Conservation (phyloP, 2,329 filamentous ascomycete species). For the Celoporthe dispersa region DNA sequence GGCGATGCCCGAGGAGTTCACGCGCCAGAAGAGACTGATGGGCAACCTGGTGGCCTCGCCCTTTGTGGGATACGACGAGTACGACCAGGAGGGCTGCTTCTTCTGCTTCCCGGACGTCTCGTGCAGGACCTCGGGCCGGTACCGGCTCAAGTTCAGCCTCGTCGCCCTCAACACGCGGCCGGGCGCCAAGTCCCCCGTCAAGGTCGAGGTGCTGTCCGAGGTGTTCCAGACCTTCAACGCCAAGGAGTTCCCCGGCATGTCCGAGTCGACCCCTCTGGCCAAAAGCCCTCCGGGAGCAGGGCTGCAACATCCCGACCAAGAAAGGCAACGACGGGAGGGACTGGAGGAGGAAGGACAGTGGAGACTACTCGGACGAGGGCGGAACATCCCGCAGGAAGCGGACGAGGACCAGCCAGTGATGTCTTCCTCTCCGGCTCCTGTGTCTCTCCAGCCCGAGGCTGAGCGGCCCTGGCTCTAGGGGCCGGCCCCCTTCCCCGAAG, state of each 20-base stretch:
- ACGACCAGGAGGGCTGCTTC: constrained; percentile 75
- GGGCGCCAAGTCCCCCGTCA: constrained; percentile 48
- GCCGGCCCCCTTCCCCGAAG: neutral
- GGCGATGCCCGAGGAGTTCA: constrained; percentile 71
- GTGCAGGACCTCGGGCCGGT: constrained; percentile 77
- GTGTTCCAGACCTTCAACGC: constrained; percentile 82
- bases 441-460: neutral
- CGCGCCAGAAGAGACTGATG: constrained; percentile 77
- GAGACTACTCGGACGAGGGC: constrained; percentile 52
- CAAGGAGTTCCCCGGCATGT: constrained; percentile 86
- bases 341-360: constrained; percentile 40
- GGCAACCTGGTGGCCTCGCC: constrained; percentile 77
- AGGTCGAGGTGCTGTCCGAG: constrained; percentile 60
- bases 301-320: constrained; percentile 83
- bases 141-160: constrained; percentile 74
- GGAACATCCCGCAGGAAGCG: constrained; percentile 41
- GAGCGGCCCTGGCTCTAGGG: neutral
- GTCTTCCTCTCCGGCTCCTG: neutral
- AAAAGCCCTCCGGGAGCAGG: constrained; percentile 78
- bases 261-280: constrained; percentile 74
- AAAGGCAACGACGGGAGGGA: constrained; percentile 74
- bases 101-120: constrained; percentile 86
- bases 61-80: constrained; percentile 76
- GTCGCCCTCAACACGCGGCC: constrained; percentile 69
- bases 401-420: constrained; percentile 32